Evolutionary conservation across 2,329 filamentous ascomycete genomes (phyloP), one percentile per base, ranked within the genome.

Genomic region (Diaporthe capsici): DNA sequence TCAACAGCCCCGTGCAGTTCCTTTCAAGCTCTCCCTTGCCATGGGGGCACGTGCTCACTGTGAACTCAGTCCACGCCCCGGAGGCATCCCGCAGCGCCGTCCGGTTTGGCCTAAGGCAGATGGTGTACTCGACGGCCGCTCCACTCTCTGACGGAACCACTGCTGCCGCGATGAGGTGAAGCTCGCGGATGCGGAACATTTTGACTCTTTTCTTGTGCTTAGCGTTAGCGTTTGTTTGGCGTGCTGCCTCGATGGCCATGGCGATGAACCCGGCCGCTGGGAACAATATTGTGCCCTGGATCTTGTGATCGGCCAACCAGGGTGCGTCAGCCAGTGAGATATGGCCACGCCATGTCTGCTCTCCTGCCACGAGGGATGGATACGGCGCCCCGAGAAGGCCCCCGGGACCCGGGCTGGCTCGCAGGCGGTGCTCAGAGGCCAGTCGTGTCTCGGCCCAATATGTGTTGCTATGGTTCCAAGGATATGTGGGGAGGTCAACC

Each of bases 351-450:
- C 72, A 74, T 3, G 60, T 51, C 9, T 61, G 72, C 78, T 68
- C 61, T 7, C 84, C 84, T 75, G 85, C 84, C 20, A 85, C 85
- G 25, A 85, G 57, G 49, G 0, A 51, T 60, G 17, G 44, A 42
- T 17, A 47, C 47, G 39, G 25, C 22, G 17, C 47, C 34, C 55
- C 58, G 5, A 55, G 47, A 9, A 72, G 60, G 7, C 73, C 73
- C 20, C 61, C 34, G 1, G 72, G 57, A 87, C 82, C n/a, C 82
- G 78, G 5, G 82, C 55, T 5, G 77, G 75, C 0, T 84, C 76
- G 55, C 28, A 72, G 17, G 82, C 75, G 55, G 22, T 75, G 70
- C n/a, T 60, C 74, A 4, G 70, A 25, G 28, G 74, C 76, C 12
- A 71, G 37, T 28, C 77, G 72, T 20, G 77, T 77, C 37, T 76